Percentiles rank a stretch among this genome's conserved stretches.
Conservation (phyloP, 176 grass and related monocot genomes). For the Pontederia paniculata region DNA sequence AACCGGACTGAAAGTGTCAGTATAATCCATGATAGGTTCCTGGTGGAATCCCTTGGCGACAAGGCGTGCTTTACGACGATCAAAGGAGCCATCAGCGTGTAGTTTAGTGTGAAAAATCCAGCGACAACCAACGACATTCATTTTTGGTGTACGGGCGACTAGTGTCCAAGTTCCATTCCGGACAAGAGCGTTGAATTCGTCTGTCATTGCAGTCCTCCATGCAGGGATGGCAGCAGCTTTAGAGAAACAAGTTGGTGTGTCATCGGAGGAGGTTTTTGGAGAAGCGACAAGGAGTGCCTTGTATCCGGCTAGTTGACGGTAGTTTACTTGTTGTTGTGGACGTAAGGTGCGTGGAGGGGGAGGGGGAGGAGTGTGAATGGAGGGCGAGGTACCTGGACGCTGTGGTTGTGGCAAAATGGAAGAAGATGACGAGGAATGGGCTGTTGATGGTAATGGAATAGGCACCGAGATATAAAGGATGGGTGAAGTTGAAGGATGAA, state of each 20-base stretch:
- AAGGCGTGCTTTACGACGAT: background rate
- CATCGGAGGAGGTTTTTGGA: too few relatives aligned
- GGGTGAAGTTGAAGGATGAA: too few relatives aligned
- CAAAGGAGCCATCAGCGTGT: background rate
- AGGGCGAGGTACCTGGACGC: too few relatives aligned
- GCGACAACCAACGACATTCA: background rate
- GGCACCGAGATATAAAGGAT: too few relatives aligned
- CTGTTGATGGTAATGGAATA: too few relatives aligned
- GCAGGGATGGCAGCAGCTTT: background rate
- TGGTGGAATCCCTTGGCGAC: background rate
- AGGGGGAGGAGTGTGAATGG: too few relatives aligned
- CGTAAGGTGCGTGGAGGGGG: too few relatives aligned
- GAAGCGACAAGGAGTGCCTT: too few relatives aligned
- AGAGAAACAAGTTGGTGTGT: background rate
- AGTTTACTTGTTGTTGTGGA: too few relatives aligned
- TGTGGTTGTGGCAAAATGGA: too few relatives aligned
- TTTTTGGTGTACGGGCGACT: background rate
- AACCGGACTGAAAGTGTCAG: slow-evolving; percentile 1
- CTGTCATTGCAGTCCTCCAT: background rate
- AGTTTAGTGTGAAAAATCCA: background rate
- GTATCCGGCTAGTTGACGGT: too few relatives aligned
- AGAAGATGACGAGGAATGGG: too few relatives aligned
- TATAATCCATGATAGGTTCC: background rate
- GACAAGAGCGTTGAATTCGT: background rate
- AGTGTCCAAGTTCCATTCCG: slow-evolving; percentile 1